Percentiles rank a stretch among this genome's conserved stretches.
phyloP scores from a whole-genome alignment of 306 rosid species.

The Fragaria iinumae region DNA sequence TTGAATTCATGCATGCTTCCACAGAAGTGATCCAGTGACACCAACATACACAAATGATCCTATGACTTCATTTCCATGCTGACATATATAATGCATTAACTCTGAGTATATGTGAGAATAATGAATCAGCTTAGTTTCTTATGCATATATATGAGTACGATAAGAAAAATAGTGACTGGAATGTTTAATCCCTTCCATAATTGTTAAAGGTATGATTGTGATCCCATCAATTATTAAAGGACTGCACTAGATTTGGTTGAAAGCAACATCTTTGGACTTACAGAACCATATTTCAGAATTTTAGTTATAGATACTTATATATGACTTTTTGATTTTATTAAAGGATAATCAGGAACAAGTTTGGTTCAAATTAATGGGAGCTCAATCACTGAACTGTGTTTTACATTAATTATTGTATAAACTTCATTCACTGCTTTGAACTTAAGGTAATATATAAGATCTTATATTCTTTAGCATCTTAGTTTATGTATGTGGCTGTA shows the following conservation, averaged over 20 bases:
- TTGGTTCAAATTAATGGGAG: neutral
- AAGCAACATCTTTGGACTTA: neutral
- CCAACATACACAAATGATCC: neutral
- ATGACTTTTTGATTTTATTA: neutral
- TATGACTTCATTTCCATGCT: constrained; percentile 3
- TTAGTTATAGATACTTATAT: neutral
- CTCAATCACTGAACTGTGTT: neutral
- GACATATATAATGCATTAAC: neutral
- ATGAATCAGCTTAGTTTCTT: neutral
- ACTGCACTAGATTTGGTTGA: neutral
- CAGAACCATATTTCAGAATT: neutral
- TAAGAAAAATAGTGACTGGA: neutral
- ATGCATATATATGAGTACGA: neutral
- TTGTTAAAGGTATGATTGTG: neutral
- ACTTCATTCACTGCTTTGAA: neutral
- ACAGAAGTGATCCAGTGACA: constrained; percentile 23
- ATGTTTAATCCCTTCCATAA: neutral
- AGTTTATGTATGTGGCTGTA: neutral
- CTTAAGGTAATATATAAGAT: neutral
- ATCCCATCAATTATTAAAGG: neutral
- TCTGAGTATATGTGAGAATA: neutral
- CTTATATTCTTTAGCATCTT: neutral
- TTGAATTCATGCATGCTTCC: constrained; percentile 17
- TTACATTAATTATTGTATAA: neutral
- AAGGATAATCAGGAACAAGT: neutral